These are phyloP conservation scores for Drosera spatulata DNA, from an alignment of 179 eudicot species.

Conservation along the genomic window DNA sequence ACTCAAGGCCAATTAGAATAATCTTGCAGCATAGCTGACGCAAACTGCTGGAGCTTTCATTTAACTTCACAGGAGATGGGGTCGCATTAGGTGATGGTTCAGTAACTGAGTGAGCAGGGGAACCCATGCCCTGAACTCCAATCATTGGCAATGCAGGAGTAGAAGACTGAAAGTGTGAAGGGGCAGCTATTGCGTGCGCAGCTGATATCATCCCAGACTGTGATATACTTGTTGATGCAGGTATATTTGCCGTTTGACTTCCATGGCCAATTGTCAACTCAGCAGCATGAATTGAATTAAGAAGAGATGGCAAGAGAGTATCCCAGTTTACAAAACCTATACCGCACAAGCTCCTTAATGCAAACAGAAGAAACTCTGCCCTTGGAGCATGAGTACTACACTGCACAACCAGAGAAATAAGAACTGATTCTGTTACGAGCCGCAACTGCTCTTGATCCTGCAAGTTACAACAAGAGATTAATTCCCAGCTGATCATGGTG, in stretches of 20 bases:
- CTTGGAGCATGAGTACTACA: slow-evolving; percentile 81
- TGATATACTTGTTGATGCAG: slow-evolving; percentile 39
- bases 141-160: slow-evolving; percentile 79
- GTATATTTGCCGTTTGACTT: slow-evolving; percentile 39
- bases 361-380: slow-evolving; percentile 86
- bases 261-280: slow-evolving; percentile 62
- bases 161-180: slow-evolving; percentile 66
- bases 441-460: slow-evolving; percentile 91
- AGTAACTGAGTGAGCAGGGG: slow-evolving; percentile 74
- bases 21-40: slow-evolving; percentile 89
- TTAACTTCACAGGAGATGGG: slow-evolving; percentile 55
- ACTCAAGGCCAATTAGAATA: slow-evolving; percentile 55
- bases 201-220: slow-evolving; percentile 51
- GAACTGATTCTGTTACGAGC: slow-evolving; percentile 67
- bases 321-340: slow-evolving; percentile 79
- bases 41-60: slow-evolving; percentile 44
- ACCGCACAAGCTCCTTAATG: slow-evolving; percentile 62
- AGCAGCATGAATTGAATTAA: slow-evolving; percentile 71
- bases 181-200: slow-evolving; percentile 30
- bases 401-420: slow-evolving; percentile 78
- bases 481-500: background rate
- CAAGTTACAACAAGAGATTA: slow-evolving; percentile 10
- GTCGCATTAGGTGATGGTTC: slow-evolving; percentile 49
- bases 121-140: slow-evolving; percentile 71
- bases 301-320: slow-evolving; percentile 75